Base-by-base conservation (phyloP, 371 early-diverging fungal species). In the Apophysomyces variabilis region DNA sequence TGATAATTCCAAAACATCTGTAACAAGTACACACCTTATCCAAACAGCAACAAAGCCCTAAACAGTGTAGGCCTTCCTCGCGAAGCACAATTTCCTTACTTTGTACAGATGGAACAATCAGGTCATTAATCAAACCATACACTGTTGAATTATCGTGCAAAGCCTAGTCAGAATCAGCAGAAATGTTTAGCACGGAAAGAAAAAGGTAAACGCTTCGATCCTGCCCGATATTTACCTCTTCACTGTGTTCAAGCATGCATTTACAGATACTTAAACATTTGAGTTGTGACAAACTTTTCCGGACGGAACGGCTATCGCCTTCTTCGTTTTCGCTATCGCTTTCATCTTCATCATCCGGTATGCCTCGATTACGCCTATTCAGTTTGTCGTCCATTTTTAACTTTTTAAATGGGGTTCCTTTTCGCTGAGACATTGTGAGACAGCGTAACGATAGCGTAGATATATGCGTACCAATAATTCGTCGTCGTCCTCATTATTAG, bases 51-150 rank as follows among this genome's bases (percentile, higher is more conserved):
- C 87, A 87, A 37, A 95, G 80, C 9, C 92, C 93, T 39, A 95
- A 78, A 64, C 95, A 95, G 64, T 93, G 89, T 32, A 94, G 75
- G 26, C 93, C 95, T 54, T 89, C 85, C 69, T 90, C 90, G 39
- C 89, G 87, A 44, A 93, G 68, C 3, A 87, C 79, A 6, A 82
- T 73, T 62, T 95, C 92, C 6, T 80, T 71, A 71, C 86, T 87
- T 66, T 88, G 88, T 16, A 95, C 85, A 0, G 94, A 90, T 0
- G 95, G 95, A 36, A 90, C 85, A 57, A 95, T 87, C 67, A 92
- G 73, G 47, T 92, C 91, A 54, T 92, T 91, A 62, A 94, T 71
- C 47, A 95, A 78, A 47, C 91, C 95, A 71, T 88, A 91, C 64
- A 94, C 75, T 4, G 90, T 84, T 1, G 93, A 86, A 64, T 92